Evolutionary conservation across 129 eudicot genomes (phyloP).

Genomic region (Glebionis coronaria): DNA sequence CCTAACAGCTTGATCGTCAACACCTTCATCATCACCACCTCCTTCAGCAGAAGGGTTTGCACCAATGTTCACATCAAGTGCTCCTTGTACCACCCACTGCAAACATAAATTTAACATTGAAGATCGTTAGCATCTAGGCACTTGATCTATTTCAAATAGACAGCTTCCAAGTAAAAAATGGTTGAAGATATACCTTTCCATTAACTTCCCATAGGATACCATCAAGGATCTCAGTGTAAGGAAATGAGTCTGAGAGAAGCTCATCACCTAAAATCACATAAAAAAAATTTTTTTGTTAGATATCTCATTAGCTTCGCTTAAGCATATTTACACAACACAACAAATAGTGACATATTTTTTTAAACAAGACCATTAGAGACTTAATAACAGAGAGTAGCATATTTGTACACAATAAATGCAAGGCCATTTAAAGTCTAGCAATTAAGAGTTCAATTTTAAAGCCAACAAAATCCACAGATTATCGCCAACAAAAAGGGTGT

Average conservation of each 20-base stretch:
- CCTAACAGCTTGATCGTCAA: slow-evolving; percentile 64
- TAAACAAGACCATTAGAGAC: neutral
- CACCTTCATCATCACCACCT: slow-evolving; percentile 56
- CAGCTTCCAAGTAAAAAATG: neutral
- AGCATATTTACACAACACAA: neutral
- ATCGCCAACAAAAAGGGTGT: too few relatives aligned
- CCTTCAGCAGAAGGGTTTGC: slow-evolving; percentile 77
- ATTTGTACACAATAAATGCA: neutral
- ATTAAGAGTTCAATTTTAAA: too few relatives aligned
- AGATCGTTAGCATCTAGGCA: neutral
- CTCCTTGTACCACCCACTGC: slow-evolving; percentile 76
- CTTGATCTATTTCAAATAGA: neutral
- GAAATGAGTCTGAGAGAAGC: slow-evolving; percentile 68
- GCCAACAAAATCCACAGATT: too few relatives aligned
- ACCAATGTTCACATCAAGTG: slow-evolving; percentile 54
- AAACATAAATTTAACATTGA: neutral
- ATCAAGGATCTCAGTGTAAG: slow-evolving; percentile 49
- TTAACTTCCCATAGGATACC: slow-evolving; percentile 71
- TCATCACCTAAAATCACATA: slow-evolving; percentile 48
- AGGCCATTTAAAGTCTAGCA: neutral
- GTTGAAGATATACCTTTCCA: slow-evolving; percentile 46
- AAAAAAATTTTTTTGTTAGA: neutral
- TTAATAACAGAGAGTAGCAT: neutral
- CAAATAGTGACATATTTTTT: neutral
- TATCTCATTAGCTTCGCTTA: neutral